These are phyloP conservation scores for Fagopyrum tataricum DNA, from an alignment of 148 eudicot genomes.

Conservation along the genomic window DNA sequence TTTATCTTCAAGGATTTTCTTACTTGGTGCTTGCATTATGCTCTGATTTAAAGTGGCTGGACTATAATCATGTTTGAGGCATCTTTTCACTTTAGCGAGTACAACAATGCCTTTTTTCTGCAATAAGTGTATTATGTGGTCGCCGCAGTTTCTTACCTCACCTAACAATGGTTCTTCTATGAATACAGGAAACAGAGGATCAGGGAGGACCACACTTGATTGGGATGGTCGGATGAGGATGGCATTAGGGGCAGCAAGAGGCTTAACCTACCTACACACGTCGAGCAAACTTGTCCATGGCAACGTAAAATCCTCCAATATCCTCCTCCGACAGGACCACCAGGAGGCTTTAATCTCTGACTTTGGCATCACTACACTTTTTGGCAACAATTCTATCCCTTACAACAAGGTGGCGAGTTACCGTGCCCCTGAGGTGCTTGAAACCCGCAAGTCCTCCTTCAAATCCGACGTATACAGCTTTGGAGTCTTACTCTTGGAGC, in stretches of 20 bases:
- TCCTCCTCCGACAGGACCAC: slow-evolving; percentile 7
- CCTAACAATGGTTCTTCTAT: background rate
- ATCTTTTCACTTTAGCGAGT: background rate
- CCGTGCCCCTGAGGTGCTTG: slow-evolving; percentile 41
- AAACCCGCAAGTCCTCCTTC: slow-evolving; percentile 25
- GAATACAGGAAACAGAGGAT: slow-evolving; percentile 72
- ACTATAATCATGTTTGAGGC: background rate
- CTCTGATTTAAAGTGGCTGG: background rate
- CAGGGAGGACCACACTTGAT: slow-evolving; percentile 74
- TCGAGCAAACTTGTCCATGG: slow-evolving; percentile 65
- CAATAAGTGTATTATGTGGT: background rate
- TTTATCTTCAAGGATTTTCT: background rate
- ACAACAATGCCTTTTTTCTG: background rate
- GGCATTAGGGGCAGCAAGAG: slow-evolving; percentile 61
- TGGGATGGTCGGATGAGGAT: slow-evolving; percentile 85
- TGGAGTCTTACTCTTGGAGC: slow-evolving; percentile 38
- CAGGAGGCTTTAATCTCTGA: slow-evolving; percentile 28
- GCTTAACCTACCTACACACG: slow-evolving; percentile 62
- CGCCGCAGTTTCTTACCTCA: background rate
- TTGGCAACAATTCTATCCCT: slow-evolving; percentile 23
- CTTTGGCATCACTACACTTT: slow-evolving; percentile 28
- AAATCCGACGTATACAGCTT: slow-evolving; percentile 37
- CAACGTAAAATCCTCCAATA: slow-evolving; percentile 80
- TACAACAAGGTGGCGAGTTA: slow-evolving; percentile 28
- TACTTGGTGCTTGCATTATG: background rate